phyloP scores from a whole-genome alignment of 805 yeast species.

The Zygoascus biomembranicola region DNA sequence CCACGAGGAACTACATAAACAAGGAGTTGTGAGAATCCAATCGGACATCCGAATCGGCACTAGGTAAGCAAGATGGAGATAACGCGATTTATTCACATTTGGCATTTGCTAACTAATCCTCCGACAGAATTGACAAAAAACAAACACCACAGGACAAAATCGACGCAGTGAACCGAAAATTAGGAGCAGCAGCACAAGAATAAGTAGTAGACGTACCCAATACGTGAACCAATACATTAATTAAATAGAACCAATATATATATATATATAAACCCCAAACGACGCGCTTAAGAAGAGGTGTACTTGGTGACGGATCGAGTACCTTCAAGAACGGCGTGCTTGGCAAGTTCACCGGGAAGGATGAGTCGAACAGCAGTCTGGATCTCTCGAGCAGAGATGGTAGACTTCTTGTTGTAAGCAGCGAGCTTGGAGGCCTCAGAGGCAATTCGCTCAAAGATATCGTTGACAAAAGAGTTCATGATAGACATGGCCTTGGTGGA shows the following conservation, averaged over 20 bases:
- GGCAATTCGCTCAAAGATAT: constrained; percentile 96
- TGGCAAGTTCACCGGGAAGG: constrained; percentile 97
- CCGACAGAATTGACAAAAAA: constrained; percentile 50
- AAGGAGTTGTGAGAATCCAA: constrained; percentile 73
- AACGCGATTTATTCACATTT: neutral
- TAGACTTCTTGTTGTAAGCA: constrained; percentile 97
- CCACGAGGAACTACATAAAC: constrained; percentile 62
- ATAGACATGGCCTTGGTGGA: constrained; percentile 98
- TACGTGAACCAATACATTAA: constrained; percentile 5
- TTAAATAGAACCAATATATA: constrained; percentile 2
- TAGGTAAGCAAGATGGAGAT: constrained; percentile 20
- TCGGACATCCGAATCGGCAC: constrained; percentile 85
- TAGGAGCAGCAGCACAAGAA: constrained; percentile 2
- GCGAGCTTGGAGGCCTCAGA: constrained; percentile 97
- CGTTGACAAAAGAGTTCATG: constrained; percentile 97
- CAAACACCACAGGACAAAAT: constrained; percentile 71
- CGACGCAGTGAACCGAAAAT: constrained; percentile 38
- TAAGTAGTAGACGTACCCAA: constrained; percentile 2
- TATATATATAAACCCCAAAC: constrained; percentile 2
- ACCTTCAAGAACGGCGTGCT: constrained; percentile 98
- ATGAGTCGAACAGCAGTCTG: constrained; percentile 98
- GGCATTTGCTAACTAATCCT: neutral
- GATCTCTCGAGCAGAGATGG: constrained; percentile 96
- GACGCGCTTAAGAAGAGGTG: constrained; percentile 46
- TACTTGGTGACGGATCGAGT: constrained; percentile 96